Percentiles rank a stretch among this genome's conserved stretches.
Conservation (phyloP, 2,329 filamentous ascomycete genomes). For the Colletotrichum sidae region DNA sequence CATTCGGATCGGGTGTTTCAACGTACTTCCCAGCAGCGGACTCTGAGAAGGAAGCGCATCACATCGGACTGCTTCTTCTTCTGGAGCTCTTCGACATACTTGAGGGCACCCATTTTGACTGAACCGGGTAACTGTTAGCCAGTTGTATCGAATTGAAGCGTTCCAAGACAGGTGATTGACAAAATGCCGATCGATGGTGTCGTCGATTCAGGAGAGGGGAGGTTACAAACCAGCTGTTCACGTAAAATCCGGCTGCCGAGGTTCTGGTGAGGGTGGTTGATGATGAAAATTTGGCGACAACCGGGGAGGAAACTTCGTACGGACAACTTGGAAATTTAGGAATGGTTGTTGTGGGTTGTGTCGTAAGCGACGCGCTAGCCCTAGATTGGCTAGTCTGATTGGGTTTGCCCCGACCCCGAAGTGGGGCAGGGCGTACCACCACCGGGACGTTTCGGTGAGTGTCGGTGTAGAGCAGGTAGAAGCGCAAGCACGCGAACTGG, state of each 20-base stretch:
- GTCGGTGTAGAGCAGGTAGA: background rate
- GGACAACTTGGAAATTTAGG: conserved; percentile 23
- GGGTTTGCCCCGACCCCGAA: conserved; percentile 44
- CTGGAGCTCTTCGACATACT: conserved; percentile 99
- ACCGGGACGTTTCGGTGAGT: background rate
- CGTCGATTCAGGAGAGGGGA: conserved; percentile 22
- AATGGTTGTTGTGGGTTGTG: conserved; percentile 53
- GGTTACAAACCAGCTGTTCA: conserved; percentile 44
- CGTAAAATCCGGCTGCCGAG: conserved; percentile 40
- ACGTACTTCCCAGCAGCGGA: conserved; percentile 99
- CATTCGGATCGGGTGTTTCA: conserved; percentile 55
- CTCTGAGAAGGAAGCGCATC: conserved; percentile 99
- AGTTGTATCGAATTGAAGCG: background rate
- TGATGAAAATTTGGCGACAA: conserved; percentile 26
- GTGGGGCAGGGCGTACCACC: background rate
- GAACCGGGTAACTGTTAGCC: conserved; percentile 42
- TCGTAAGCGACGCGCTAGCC: conserved; percentile 51
- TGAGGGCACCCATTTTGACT: conserved; percentile 98
- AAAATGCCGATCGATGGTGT: conserved; percentile 6
- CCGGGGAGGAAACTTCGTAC: conserved; percentile 1
- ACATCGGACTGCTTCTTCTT: conserved; percentile 99
- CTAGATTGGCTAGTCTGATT: conserved; percentile 41
- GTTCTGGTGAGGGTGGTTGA: conserved; percentile 36
- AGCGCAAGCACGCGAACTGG: no score
- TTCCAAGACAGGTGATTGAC: background rate